Evolutionary conservation across 345 rosid genomes (phyloP).

Genomic region (Geranium brycei): DNA sequence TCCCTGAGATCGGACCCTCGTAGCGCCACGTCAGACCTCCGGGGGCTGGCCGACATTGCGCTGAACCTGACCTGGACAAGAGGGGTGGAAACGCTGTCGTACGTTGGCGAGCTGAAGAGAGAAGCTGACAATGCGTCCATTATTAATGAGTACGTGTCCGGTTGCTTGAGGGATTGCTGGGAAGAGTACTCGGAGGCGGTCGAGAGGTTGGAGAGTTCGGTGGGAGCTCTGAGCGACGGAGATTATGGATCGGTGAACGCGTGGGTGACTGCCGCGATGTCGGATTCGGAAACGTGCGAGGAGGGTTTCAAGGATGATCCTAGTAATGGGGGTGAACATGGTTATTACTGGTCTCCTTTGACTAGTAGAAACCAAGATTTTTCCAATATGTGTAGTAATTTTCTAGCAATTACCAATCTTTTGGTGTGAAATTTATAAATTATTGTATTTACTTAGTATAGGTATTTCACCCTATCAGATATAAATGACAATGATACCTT

Average conservation of each 20-base stretch:
- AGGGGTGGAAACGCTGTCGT: constrained; percentile 7
- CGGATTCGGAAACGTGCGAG: constrained; percentile 19
- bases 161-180: constrained; percentile 9
- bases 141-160: background rate
- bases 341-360: background rate
- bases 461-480: too few species aligned
- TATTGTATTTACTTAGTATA: too few species aligned
- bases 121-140: background rate
- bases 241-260: constrained; percentile 5
- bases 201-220: constrained; percentile 9
- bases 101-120: constrained; percentile 3
- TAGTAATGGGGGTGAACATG: background rate
- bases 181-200: constrained; percentile 10
- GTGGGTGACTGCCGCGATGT: constrained; percentile 17
- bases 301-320: constrained; percentile 9
- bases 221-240: constrained; percentile 6
- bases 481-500: too few species aligned
- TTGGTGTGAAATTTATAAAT: background rate
- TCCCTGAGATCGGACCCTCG: constrained; percentile 17
- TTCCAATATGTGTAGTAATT: constrained; percentile 11
- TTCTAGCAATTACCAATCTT: constrained; percentile 12
- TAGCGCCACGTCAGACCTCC: constrained; percentile 14
- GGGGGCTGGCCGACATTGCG: constrained; percentile 14
- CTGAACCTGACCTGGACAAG: constrained; percentile 6
- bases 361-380: constrained; percentile 10